Evolutionary conservation across 1,284 basidiomycete species (phyloP).

Genomic region (Ceratobasidium theobromae): DNA sequence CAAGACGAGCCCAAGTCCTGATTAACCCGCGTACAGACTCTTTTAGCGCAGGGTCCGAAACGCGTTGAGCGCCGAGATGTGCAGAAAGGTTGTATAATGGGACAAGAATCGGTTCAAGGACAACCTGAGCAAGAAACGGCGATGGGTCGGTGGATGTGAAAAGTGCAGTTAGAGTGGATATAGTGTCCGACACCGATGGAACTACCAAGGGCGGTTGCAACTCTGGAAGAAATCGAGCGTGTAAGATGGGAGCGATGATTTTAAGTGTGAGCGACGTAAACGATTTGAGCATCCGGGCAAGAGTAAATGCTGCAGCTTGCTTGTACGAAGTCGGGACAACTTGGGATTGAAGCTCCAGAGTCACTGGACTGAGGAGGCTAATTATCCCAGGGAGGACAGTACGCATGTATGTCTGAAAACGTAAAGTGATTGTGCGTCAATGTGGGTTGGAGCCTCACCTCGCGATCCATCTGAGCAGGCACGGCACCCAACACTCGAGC

Average conservation of each 20-base stretch:
- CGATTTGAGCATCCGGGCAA: constrained; percentile 61
- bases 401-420: constrained; percentile 59
- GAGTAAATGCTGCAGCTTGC: constrained; percentile 64
- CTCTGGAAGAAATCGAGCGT: constrained; percentile 42
- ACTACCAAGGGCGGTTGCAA: constrained; percentile 36
- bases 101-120: constrained; percentile 69
- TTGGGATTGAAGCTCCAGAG: constrained; percentile 39
- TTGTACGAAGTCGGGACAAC: constrained; percentile 46
- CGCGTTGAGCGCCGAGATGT: constrained; percentile 54
- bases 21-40: constrained; percentile 62
- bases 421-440: not conserved
- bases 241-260: constrained; percentile 50
- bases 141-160: constrained; percentile 78
- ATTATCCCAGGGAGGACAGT: constrained; percentile 55
- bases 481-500: constrained; percentile 58
- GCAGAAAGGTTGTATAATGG: constrained; percentile 65
- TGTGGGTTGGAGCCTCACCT: constrained; percentile 48
- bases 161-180: constrained; percentile 51
- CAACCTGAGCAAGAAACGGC: constrained; percentile 59
- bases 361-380: constrained; percentile 39
- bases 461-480: constrained; percentile 54
- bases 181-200: constrained; percentile 40
- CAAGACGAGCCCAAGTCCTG: constrained; percentile 71
- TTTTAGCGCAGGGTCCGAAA: constrained; percentile 61
- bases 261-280: constrained; percentile 44